These are phyloP conservation scores for Cutaneotrichosporon cyanovorans DNA, from an alignment of 1,284 basidiomycete genomes.

Conservation along the genomic window DNA sequence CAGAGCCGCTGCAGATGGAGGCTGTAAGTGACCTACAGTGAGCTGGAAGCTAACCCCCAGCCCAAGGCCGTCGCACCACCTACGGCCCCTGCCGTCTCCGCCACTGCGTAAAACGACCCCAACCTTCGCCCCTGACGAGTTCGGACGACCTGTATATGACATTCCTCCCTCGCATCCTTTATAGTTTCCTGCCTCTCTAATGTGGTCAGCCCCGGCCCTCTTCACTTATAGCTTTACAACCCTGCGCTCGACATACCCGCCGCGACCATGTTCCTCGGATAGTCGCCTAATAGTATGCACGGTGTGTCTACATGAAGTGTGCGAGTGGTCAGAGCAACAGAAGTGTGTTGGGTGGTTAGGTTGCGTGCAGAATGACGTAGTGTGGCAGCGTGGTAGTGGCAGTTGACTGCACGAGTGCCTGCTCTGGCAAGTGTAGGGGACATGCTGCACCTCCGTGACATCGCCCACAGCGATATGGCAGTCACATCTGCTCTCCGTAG, in stretches of 20 bases:
- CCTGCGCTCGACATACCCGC: constrained; percentile 5
- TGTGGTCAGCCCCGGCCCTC: not conserved
- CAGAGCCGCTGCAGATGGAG: constrained; percentile 40
- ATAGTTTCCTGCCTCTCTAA: constrained; percentile 14
- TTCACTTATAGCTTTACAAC: constrained; percentile 1
- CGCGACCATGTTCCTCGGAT: constrained; percentile 3
- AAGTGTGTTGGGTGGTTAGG: too few species aligned
- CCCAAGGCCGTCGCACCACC: constrained; percentile 24
- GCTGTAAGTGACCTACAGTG: constrained; percentile 23
- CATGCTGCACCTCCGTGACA: too few species aligned
- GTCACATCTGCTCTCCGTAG: too few species aligned
- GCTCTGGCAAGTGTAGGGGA: too few species aligned
- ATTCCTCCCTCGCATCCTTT: constrained; percentile 10
- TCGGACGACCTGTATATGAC: constrained; percentile 16
- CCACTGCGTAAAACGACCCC: constrained; percentile 27
- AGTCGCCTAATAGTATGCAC: constrained; percentile 14
- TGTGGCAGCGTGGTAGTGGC: too few species aligned
- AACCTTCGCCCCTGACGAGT: constrained; percentile 1
- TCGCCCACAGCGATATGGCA: too few species aligned
- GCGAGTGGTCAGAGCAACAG: too few species aligned
- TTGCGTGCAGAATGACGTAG: too few species aligned
- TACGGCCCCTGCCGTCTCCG: constrained; percentile 29
- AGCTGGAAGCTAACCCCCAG: constrained; percentile 12
- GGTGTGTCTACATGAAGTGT: constrained; percentile 5
- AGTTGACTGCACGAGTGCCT: too few species aligned